Percentiles rank a stretch among this genome's conserved stretches.
Evolutionary conservation across 2,329 filamentous ascomycete species (phyloP).

Genomic region (Dactylonectria macrodidyma): DNA sequence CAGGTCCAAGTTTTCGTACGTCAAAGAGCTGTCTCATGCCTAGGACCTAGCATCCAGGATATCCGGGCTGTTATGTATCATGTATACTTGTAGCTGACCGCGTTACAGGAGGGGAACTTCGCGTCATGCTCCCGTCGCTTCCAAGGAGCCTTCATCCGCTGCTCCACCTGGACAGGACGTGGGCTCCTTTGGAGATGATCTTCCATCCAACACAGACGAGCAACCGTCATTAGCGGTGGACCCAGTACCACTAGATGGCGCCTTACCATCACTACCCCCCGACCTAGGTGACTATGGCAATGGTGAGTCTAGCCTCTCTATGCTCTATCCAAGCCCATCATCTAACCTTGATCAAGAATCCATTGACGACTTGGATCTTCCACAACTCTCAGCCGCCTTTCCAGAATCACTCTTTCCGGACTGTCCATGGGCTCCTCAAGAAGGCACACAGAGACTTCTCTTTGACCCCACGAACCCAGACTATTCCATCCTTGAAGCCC

Average conservation of each 20-base stretch:
- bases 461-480: constrained; percentile 37
- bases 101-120: constrained; percentile 14
- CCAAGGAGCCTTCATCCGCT: background rate
- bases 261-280: constrained; percentile 14
- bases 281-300: constrained; percentile 15
- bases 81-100: background rate
- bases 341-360: constrained; percentile 5
- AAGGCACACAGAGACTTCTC: background rate
- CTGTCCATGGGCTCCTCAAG: constrained; percentile 8
- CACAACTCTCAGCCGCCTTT: constrained; percentile 12
- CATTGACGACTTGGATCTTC: constrained; percentile 1
- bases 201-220: constrained; percentile 7
- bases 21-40: background rate
- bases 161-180: constrained; percentile 5
- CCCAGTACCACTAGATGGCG: constrained; percentile 21
- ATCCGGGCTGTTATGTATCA: no score
- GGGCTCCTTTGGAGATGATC: constrained; percentile 9
- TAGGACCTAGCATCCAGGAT: no score
- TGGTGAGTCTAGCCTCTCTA: background rate
- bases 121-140: constrained; percentile 7
- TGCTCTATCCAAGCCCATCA: background rate
- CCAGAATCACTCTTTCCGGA: background rate
- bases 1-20: constrained; percentile 40
- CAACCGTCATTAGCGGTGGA: constrained; percentile 14
- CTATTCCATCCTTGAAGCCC: constrained; percentile 43